Percentiles rank a stretch among this genome's conserved stretches.
Conservation (phyloP, 2,329 filamentous ascomycete genomes). For the Calonectria crousiana region DNA sequence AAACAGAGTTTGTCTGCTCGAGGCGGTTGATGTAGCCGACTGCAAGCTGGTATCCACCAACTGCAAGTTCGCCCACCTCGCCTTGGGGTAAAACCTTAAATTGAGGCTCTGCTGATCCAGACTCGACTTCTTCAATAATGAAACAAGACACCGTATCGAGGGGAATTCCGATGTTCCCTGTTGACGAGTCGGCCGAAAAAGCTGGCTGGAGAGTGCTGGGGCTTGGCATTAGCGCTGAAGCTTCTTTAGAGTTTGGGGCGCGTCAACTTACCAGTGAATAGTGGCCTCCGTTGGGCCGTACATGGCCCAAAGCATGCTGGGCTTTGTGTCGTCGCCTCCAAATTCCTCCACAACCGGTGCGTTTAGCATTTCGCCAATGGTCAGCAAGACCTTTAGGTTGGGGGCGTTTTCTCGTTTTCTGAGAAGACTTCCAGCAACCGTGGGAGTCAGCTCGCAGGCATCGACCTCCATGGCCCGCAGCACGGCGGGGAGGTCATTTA, state of each 20-base stretch:
- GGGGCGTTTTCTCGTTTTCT: constrained; percentile 76
- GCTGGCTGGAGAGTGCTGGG: constrained; percentile 75
- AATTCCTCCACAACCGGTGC: constrained; percentile 82
- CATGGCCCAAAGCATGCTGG: constrained; percentile 88
- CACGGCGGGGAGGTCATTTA: constrained; percentile 78
- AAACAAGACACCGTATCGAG: constrained; percentile 86
- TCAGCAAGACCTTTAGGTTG: constrained; percentile 77
- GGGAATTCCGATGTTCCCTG: constrained; percentile 80
- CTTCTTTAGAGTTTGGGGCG: not conserved
- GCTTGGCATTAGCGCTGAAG: not conserved
- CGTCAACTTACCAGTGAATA: constrained; percentile 77
- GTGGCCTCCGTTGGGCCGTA: constrained; percentile 94
- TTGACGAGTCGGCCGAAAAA: constrained; percentile 68
- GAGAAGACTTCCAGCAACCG: constrained; percentile 83
- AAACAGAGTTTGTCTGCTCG: constrained; percentile 79
- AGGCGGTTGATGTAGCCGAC: constrained; percentile 84
- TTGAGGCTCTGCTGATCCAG: constrained; percentile 35
- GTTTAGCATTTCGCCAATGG: constrained; percentile 94
- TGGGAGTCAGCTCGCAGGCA: constrained; percentile 90
- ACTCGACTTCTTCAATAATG: constrained; percentile 65
- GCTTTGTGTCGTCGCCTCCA: constrained; percentile 65
- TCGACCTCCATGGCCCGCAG: constrained; percentile 78
- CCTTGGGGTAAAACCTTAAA: constrained; percentile 72
- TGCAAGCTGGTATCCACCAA: constrained; percentile 86
- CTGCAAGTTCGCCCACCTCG: constrained; percentile 81